Evolutionary conservation across 2,329 filamentous ascomycete genomes (phyloP).

Genomic region (Hymenoscyphus fructigenus): DNA sequence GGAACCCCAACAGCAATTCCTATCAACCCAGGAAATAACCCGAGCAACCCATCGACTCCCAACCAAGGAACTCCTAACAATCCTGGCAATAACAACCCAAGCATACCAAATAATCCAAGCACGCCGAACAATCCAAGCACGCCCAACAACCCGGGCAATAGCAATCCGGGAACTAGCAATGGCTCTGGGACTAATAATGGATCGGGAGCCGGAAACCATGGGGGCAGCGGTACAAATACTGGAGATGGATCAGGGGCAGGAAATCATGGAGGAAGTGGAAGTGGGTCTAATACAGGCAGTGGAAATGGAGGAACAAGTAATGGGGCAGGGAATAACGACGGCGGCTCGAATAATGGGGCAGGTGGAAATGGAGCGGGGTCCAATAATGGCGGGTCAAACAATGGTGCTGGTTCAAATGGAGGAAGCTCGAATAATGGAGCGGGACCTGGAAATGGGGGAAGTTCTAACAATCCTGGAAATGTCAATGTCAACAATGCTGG

Average conservation of each 20-base stretch:
- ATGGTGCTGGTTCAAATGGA: not conserved
- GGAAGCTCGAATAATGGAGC: not conserved
- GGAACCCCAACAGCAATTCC: conserved; percentile 4
- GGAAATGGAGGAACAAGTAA: not conserved
- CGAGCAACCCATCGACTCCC: not conserved
- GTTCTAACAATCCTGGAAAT: not conserved
- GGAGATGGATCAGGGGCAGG: not conserved
- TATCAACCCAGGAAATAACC: conserved; percentile 1
- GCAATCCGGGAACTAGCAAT: not conserved
- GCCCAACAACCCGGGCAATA: not conserved
- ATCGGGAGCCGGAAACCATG: not conserved
- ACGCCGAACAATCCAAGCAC: not conserved
- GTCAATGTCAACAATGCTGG: not conserved
- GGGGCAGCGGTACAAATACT: not conserved
- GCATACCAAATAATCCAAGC: not conserved
- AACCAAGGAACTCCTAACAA: not conserved
- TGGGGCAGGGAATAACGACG: not conserved
- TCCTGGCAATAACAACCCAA: not conserved
- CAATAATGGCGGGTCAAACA: not conserved
- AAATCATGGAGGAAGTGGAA: not conserved
- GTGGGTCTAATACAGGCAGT: not conserved
- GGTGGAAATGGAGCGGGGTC: not conserved
- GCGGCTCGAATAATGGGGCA: not conserved
- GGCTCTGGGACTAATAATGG: not conserved
- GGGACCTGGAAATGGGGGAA: not conserved